Percentiles rank a stretch among this genome's conserved stretches.
Conservation (phyloP, 495 filamentous ascomycete genomes). For the Trichoderma reesei region DNA sequence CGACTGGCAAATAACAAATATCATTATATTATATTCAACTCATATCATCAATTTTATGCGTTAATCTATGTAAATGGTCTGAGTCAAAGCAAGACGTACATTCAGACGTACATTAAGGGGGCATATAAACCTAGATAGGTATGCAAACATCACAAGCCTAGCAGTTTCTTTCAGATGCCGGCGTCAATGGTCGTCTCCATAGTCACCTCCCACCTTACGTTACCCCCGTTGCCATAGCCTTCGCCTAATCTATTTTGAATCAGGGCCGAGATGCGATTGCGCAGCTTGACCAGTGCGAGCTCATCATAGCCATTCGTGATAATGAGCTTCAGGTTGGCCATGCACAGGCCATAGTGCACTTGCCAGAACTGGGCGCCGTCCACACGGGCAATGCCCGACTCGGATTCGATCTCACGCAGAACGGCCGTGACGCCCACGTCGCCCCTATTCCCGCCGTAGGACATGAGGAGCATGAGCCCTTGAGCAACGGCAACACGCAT, state of each 20-base stretch:
- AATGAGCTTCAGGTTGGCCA: constrained; percentile 83
- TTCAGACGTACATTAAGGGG: background rate
- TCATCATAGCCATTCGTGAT: constrained; percentile 50
- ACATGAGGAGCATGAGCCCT: constrained; percentile 92
- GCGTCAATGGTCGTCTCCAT: constrained; percentile 33
- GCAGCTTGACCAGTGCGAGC: constrained; percentile 54
- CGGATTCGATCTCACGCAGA: constrained; percentile 71
- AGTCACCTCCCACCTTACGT: constrained; percentile 80
- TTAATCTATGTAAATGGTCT: background rate
- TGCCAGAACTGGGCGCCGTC: constrained; percentile 96
- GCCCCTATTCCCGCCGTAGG: constrained; percentile 41
- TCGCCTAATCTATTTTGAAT: constrained; percentile 81
- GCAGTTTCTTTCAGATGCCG: constrained; percentile 12
- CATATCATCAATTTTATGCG: no score
- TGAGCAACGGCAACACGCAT: constrained; percentile 71
- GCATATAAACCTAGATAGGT: background rate
- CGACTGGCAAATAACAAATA: no score
- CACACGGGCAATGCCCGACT: constrained; percentile 62
- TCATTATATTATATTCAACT: no score
- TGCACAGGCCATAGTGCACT: constrained; percentile 91
- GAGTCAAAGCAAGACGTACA: background rate
- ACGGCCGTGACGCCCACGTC: constrained; percentile 57
- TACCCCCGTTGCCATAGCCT: constrained; percentile 68
- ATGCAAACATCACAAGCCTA: background rate
- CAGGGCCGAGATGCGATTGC: constrained; percentile 63